Conservation (phyloP, 78 protist species). For the Planoprotostelium fungivorum region DNA sequence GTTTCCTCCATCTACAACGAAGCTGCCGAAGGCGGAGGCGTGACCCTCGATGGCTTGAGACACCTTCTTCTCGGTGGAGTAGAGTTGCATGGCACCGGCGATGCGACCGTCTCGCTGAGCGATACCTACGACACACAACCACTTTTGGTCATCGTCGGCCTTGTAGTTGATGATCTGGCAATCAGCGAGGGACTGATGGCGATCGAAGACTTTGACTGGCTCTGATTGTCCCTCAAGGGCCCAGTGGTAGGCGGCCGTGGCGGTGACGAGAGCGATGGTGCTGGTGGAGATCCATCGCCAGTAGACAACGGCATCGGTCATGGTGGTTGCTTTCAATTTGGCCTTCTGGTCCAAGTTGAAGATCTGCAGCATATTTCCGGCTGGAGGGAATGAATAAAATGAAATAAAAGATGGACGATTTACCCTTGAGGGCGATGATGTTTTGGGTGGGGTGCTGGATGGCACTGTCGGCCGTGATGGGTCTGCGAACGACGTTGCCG, state of each 20-base stretch:
- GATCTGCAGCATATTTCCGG: slow-evolving; percentile 86
- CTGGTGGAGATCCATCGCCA: slow-evolving; percentile 93
- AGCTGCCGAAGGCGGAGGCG: slow-evolving; percentile 87
- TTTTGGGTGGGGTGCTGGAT: slow-evolving; percentile 93
- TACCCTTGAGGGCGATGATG: slow-evolving; percentile 93
- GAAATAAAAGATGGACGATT: slow-evolving; percentile 10
- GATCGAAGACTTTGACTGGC: slow-evolving; percentile 92
- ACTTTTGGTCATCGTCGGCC: slow-evolving; percentile 70
- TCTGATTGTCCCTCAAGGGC: slow-evolving; percentile 69
- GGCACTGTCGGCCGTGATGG: slow-evolving; percentile 92
- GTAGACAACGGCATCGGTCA: slow-evolving; percentile 84
- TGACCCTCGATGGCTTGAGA: slow-evolving; percentile 93
- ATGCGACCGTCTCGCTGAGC: slow-evolving; percentile 58
- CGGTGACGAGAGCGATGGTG: slow-evolving; percentile 93
- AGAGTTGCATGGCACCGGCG: slow-evolving; percentile 92
- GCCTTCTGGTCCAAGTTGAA: slow-evolving; percentile 88
- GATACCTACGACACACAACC: slow-evolving; percentile 92
- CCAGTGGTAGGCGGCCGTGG: slow-evolving; percentile 97
- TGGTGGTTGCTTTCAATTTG: slow-evolving; percentile 75
- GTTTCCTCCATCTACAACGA: slow-evolving; percentile 67
- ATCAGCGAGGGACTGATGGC: slow-evolving; percentile 70
- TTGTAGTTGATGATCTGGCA: slow-evolving; percentile 95
- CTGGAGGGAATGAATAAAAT: slow-evolving; percentile 18
- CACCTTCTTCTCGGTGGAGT: slow-evolving; percentile 84
- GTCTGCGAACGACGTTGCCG: slow-evolving; percentile 58